Conservation (phyloP, 177 flowering plant species). For the Vitis hybrid region DNA sequence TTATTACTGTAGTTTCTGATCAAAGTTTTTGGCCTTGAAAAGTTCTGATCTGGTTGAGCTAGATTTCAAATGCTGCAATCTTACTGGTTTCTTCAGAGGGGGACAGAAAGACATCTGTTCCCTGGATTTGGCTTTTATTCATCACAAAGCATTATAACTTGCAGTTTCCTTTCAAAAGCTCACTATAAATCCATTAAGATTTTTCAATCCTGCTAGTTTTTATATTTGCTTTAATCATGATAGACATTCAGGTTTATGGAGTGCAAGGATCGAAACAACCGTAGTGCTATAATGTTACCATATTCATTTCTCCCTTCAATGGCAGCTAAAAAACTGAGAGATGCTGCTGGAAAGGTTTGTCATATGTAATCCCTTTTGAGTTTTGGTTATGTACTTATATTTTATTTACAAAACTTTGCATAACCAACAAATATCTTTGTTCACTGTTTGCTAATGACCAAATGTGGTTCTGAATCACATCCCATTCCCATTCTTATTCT, state of each 20-base stretch:
- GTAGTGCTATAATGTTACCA: constrained; percentile 69
- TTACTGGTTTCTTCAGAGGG: too few relatives aligned
- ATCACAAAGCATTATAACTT: too few relatives aligned
- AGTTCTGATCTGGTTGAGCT: too few relatives aligned
- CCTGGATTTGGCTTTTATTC: too few relatives aligned
- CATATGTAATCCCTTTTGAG: background rate
- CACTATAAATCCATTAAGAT: background rate
- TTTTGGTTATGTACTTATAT: background rate
- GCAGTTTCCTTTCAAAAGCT: background rate
- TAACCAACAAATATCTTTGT: background rate
- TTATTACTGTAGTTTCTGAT: too few relatives aligned
- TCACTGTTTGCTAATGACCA: background rate
- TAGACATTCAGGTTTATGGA: constrained; percentile 84
- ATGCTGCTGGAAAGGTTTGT: constrained; percentile 81
- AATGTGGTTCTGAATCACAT: background rate
- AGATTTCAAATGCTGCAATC: too few relatives aligned
- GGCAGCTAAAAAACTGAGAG: constrained; percentile 74
- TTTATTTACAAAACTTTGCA: background rate
- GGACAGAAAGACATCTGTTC: too few relatives aligned
- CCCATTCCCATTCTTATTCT: background rate
- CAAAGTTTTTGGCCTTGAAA: too few relatives aligned
- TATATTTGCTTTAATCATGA: constrained; percentile 24
- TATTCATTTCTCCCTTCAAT: constrained; percentile 90
- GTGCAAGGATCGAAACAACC: constrained; percentile 93
- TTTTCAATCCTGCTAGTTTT: constrained; percentile 10